Evolutionary conservation across 2,329 filamentous ascomycete species (phyloP).

Genomic region (Hymenoscyphus occultus): DNA sequence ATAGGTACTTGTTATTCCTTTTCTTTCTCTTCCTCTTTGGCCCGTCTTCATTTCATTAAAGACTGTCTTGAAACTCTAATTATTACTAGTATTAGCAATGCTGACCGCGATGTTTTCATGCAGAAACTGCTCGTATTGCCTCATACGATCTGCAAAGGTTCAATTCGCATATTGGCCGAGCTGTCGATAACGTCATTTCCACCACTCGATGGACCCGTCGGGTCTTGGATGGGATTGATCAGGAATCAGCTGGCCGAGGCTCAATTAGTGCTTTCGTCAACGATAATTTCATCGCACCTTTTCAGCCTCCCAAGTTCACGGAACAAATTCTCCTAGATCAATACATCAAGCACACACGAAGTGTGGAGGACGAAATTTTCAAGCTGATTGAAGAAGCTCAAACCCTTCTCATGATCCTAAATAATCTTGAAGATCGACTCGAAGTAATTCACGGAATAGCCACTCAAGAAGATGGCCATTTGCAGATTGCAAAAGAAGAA

Average conservation of each 20-base stretch:
- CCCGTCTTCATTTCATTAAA: no score
- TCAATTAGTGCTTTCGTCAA: constrained; percentile 43
- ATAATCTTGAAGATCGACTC: constrained; percentile 66
- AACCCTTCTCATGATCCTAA: constrained; percentile 61
- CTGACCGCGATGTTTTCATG: no score
- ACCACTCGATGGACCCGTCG: constrained; percentile 74
- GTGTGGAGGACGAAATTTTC: constrained; percentile 67
- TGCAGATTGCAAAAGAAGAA: constrained; percentile 59
- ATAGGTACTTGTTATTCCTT: constrained; percentile 40
- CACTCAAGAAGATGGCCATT: constrained; percentile 57
- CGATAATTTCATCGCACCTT: constrained; percentile 54
- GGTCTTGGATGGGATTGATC: constrained; percentile 35
- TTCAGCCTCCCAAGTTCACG: constrained; percentile 57
- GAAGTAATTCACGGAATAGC: constrained; percentile 68
- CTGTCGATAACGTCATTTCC: constrained; percentile 70
- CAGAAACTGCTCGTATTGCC: constrained; percentile 59
- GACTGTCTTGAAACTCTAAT: no score
- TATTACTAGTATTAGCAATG: no score
- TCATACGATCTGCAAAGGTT: constrained; percentile 68
- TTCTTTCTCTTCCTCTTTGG: no score
- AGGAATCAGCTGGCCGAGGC: constrained; percentile 30
- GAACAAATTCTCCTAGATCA: constrained; percentile 66
- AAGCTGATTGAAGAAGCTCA: constrained; percentile 68
- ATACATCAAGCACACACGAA: constrained; percentile 69
- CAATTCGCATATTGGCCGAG: constrained; percentile 71